Percentiles rank a stretch among this genome's conserved stretches.
Conservation (phyloP, 768 basidiomycete species). For the Lentinula sp. region DNA sequence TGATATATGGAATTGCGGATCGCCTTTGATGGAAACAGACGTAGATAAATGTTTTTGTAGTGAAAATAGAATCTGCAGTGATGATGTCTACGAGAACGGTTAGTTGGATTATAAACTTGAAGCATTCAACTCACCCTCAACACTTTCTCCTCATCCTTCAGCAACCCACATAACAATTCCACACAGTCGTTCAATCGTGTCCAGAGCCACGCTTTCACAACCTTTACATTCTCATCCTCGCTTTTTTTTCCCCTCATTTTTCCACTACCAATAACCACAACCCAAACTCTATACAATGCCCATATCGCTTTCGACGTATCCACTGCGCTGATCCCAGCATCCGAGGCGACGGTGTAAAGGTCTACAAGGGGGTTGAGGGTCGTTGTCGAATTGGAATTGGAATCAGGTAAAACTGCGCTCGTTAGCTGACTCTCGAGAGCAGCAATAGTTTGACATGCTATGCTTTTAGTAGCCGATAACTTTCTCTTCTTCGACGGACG, state of each 20-base stretch:
- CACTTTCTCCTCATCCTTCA: slow-evolving; percentile 72
- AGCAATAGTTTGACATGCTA: not conserved
- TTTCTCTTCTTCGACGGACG: not conserved
- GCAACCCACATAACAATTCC: slow-evolving; percentile 57
- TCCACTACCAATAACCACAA: slow-evolving; percentile 51
- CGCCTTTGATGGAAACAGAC: slow-evolving; percentile 29
- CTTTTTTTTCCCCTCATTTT: slow-evolving; percentile 38
- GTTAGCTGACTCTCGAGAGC: slow-evolving; percentile 52
- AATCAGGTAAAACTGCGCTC: slow-evolving; percentile 30
- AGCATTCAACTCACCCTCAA: slow-evolving; percentile 53
- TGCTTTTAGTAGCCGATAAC: not conserved
- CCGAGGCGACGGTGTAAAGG: slow-evolving; percentile 54
- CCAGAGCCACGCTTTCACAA: slow-evolving; percentile 77
- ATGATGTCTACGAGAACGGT: slow-evolving; percentile 43
- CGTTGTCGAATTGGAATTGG: slow-evolving; percentile 28
- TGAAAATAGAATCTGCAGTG: slow-evolving; percentile 72
- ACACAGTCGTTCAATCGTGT: slow-evolving; percentile 69
- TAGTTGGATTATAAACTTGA: not conserved
- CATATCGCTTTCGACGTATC: slow-evolving; percentile 73
- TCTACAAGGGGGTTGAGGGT: slow-evolving; percentile 79
- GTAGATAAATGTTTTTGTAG: slow-evolving; percentile 75
- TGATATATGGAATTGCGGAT: slow-evolving; percentile 62
- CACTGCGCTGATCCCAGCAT: slow-evolving; percentile 25
- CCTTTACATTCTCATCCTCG: slow-evolving; percentile 42
- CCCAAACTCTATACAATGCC: slow-evolving; percentile 75